Evolutionary conservation across 1,139 yeast species (phyloP).

Genomic region (Spencermartinsiella ligniputridi): DNA sequence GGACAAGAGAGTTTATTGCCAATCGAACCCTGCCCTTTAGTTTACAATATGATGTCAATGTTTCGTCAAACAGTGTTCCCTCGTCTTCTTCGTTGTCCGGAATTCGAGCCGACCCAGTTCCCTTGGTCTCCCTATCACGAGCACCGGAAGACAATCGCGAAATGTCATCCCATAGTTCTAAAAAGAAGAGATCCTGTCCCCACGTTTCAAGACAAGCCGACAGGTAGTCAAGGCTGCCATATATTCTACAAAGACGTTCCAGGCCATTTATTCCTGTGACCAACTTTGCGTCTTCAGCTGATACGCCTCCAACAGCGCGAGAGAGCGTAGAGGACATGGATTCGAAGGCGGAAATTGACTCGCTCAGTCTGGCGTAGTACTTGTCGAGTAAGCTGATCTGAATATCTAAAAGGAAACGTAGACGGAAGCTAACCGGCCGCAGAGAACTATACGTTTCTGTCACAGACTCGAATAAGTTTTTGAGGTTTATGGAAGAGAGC

Average conservation of each 20-base stretch:
- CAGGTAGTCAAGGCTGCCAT: slow-evolving; percentile 56
- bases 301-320: slow-evolving; percentile 37
- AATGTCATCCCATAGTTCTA: slow-evolving; percentile 52
- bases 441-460: slow-evolving; percentile 59
- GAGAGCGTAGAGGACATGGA: slow-evolving; percentile 41
- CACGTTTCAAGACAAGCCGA: slow-evolving; percentile 52
- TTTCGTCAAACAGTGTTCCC: slow-evolving; percentile 53
- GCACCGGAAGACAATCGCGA: slow-evolving; percentile 19
- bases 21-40: slow-evolving; percentile 40
- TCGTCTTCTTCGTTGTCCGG: slow-evolving; percentile 30
- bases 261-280: slow-evolving; percentile 47
- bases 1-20: slow-evolving; percentile 44
- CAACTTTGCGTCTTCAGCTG: slow-evolving; percentile 36
- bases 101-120: slow-evolving; percentile 11
- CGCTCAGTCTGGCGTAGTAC: slow-evolving; percentile 50
- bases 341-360: slow-evolving; percentile 45
- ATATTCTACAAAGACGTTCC: slow-evolving; percentile 52
- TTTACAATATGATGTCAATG: slow-evolving; percentile 44
- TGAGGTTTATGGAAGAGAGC: slow-evolving; percentile 57
- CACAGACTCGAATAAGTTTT: slow-evolving; percentile 60
- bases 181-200: slow-evolving; percentile 61
- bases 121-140: slow-evolving; percentile 14
- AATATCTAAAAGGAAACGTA: slow-evolving; percentile 63
- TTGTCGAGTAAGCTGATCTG: slow-evolving; percentile 61
- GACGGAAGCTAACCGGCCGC: slow-evolving; percentile 57